Evolutionary conservation across 495 filamentous ascomycete genomes (phyloP), one percentile per base, ranked within the genome.

Genomic region (Hypoxylon perforatum): DNA sequence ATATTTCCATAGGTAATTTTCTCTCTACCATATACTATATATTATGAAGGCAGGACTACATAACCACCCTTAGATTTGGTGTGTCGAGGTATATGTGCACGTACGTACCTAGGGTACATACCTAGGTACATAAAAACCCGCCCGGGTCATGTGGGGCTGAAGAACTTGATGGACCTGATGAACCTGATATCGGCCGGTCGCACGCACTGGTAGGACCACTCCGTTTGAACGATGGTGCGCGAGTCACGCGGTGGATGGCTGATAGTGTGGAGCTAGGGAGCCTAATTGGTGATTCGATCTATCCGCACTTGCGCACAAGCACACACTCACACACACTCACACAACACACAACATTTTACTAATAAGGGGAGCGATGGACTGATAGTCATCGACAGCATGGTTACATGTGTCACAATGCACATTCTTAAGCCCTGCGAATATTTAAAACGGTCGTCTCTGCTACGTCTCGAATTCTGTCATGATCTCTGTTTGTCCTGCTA

Each of bases 181-280:
- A 48, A 50, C 56, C 52, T 65, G 66, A 56, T 65, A 69, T 69
- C 66, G 66, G 61, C 57, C 55, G 66, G 55, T 64, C 50, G 55
- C 66, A 64, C 48, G 36, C 12, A 36, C 49, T n/a, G 41, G 30
- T 33, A 33, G 30, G 30, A 33, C 30, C 30, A 33, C 30, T 39
- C 39, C 53, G 14, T 15, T 28, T 56, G n/a, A 39, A 19, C 21
- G 9, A 64, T 69, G 56, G 54, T 65, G 66, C 49, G 57, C 67
- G 46, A 70, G 61, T 70, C 67, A 65, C 57, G 61, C 67, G 67
- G 57, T 65, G n/a, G 61, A 61, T 60, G 57, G 66, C 59, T 25
- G 36, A 61, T 61, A 69, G 36, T n/a, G 57, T 41, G 39, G 11
- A 41, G 49, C 42, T 47, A 38, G 19, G 23, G 23, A 49, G 4